Conservation (phyloP, 164 flowering plant genomes). For the Stephania cephalantha region DNA sequence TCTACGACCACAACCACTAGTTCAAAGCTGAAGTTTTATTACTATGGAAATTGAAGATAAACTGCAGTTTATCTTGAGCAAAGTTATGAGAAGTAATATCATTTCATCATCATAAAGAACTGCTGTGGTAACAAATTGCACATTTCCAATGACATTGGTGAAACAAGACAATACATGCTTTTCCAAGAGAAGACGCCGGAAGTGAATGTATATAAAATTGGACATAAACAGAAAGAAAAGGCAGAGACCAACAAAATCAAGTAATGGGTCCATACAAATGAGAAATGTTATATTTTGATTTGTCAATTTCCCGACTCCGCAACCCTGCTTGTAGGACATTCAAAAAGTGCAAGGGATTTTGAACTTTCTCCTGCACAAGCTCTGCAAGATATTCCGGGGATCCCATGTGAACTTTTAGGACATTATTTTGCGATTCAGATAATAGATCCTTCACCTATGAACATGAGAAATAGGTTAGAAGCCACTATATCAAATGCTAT, state of each 20-base stretch:
- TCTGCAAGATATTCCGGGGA: slow-evolving; percentile 50
- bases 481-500: neutral
- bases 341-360: slow-evolving; percentile 78
- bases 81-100: no score
- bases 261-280: slow-evolving; percentile 63
- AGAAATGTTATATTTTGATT: slow-evolving; percentile 54
- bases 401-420: slow-evolving; percentile 49
- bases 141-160: neutral
- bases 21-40: no score
- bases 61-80: no score
- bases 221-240: neutral
- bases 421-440: slow-evolving; percentile 35
- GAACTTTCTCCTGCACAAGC: slow-evolving; percentile 73
- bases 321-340: slow-evolving; percentile 60
- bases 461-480: slow-evolving; percentile 9
- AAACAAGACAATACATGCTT: neutral
- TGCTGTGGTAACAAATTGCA: neutral
- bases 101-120: neutral
- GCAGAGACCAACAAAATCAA: neutral
- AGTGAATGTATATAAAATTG: neutral
- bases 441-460: slow-evolving; percentile 76
- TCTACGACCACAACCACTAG: no score
- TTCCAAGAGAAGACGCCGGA: neutral
- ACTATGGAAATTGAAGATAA: no score
- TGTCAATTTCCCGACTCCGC: slow-evolving; percentile 56